Base-by-base conservation (phyloP, 2,329 filamentous ascomycete species). In the Tolypocladium capitatum region DNA sequence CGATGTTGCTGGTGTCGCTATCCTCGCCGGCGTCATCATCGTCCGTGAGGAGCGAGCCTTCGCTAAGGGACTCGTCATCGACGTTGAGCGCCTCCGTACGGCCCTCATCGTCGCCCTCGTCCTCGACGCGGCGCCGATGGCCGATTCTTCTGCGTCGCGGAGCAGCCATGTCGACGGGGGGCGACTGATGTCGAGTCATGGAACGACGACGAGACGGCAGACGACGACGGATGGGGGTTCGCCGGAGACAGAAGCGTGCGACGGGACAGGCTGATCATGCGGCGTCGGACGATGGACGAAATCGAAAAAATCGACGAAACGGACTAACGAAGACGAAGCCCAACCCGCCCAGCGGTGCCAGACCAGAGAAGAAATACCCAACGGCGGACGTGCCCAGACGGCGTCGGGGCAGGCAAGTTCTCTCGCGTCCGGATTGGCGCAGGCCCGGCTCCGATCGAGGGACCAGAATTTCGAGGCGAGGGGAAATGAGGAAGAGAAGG, bases 101-200 rank as follows among this genome's bases (percentile, higher is more conserved):
- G 54, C 69, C 75, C 53, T 85, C 81, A 54, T 85, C 83, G 57
- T 85, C 83, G 56, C 75, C 81, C 61, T 86, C 82, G 58, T 86
- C 81, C 64, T 81, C 80, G 55, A 80, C 74, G 56, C 81, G 78
- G 62, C 83, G 80, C 59, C 82, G 78, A 56, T 78, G 78, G 61
- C 80, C 79, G 64, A 84, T 76, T 66, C 80, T 82, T 68, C 76
- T 81, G 64, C 80, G 77, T 60, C 78, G 75, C 59, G 74, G 63
- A 50, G 54, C 59, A 60, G 64, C 60, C 63, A 65, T 66, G 54
- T 43, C 58, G 58, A 53, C 54, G 52, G 51, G 51, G 50, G 51
- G 54, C 45, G 45, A 21, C 47, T 42, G 38, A 24, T 24, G 45
- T 43, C 44, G 48, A 44, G 46, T 43, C 46, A 34, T 43, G 54